Conservation (phyloP, 1,284 basidiomycete species). For the Exobasidium rhododendri region DNA sequence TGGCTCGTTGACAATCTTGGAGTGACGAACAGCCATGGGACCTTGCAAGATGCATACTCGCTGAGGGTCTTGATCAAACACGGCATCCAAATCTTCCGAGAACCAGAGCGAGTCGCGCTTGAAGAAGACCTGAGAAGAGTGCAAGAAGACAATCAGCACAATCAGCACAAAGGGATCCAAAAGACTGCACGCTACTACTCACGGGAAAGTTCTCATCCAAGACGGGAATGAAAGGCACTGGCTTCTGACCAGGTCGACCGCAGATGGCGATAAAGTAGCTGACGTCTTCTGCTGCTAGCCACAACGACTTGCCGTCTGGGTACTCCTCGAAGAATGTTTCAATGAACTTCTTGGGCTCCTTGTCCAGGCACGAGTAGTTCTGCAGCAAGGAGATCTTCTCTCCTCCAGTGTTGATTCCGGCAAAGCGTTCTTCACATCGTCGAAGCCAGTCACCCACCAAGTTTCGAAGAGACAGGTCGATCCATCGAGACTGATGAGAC, state of each 20-base stretch:
- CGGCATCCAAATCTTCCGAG: conserved; percentile 95
- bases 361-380: conserved; percentile 78
- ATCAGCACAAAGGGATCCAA: conserved; percentile 72
- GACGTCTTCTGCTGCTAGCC: conserved; percentile 90
- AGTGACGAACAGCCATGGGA: conserved; percentile 86
- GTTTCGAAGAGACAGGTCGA: conserved; percentile 89
- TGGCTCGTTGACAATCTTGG: conserved; percentile 84
- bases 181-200: conserved; percentile 99
- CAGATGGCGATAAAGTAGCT: conserved; percentile 92
- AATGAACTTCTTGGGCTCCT: conserved; percentile 70
- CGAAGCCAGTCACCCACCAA: conserved; percentile 95
- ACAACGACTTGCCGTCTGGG: conserved; percentile 74
- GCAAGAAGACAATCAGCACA: not conserved
- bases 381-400: conserved; percentile 59
- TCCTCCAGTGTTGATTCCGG: conserved; percentile 35
- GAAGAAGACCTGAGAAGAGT: too few species aligned
- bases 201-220: conserved; percentile 75
- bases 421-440: conserved; percentile 78
- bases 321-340: conserved; percentile 79
- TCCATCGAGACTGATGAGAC: conserved; percentile 83
- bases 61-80: conserved; percentile 89
- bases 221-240: conserved; percentile 96
- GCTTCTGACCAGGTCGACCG: conserved; percentile 94
- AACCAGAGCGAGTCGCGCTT: conserved; percentile 91
- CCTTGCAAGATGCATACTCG: conserved; percentile 97